phyloP scores from a whole-genome alignment of 2,329 filamentous ascomycete genomes.

The Peltaster fructicola region DNA sequence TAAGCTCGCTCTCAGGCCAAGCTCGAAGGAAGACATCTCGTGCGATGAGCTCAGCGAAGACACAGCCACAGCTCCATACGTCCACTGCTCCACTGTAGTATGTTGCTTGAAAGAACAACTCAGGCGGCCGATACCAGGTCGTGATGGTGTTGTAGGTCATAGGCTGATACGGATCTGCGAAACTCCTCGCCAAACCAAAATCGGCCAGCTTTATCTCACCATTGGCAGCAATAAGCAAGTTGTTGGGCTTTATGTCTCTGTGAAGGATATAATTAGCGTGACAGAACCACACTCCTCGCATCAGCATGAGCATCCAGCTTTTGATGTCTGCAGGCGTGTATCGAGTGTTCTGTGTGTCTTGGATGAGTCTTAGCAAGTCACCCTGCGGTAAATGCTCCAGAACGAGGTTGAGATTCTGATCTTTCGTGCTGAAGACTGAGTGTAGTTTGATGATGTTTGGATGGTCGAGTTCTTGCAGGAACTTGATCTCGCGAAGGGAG shows the following conservation, averaged over 20 bases:
- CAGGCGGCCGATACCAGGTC: constrained; percentile 87
- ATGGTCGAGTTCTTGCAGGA: constrained; percentile 82
- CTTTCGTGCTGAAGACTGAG: constrained; percentile 86
- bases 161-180: constrained; percentile 63
- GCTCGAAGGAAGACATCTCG: constrained; percentile 55
- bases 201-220: constrained; percentile 91
- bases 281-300: constrained; percentile 84
- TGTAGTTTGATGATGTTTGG: constrained; percentile 89
- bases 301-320: constrained; percentile 97
- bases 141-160: constrained; percentile 97
- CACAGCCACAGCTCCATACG: constrained; percentile 81
- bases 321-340: constrained; percentile 89
- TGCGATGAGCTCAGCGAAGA: constrained; percentile 80
- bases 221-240: constrained; percentile 81
- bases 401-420: constrained; percentile 90
- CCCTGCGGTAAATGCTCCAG: constrained; percentile 88
- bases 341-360: constrained; percentile 57
- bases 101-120: constrained; percentile 76
- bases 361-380: constrained; percentile 86
- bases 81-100: constrained; percentile 87
- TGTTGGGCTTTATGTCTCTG: constrained; percentile 98
- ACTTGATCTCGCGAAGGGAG: constrained; percentile 87
- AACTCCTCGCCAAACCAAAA: constrained; percentile 83
- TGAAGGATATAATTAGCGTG: constrained; percentile 89
- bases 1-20: constrained; percentile 66